Percentiles rank a stretch among this genome's conserved stretches.
Evolutionary conservation across 768 basidiomycete genomes (phyloP).

Genomic region (Phlegmacium glaucopus): DNA sequence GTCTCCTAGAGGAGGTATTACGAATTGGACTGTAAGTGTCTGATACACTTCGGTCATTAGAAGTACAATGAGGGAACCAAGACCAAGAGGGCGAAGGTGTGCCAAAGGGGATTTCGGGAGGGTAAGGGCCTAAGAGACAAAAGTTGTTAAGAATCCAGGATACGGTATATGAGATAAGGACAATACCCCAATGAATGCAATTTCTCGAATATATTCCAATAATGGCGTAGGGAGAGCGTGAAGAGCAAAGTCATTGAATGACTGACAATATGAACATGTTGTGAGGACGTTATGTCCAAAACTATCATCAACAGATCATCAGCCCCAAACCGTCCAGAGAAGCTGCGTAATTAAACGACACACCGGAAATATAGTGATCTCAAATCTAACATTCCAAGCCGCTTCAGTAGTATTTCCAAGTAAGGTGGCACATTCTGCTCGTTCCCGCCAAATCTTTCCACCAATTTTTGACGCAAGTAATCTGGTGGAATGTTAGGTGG

Average conservation of each 20-base stretch:
- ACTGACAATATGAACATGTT: slow-evolving; percentile 63
- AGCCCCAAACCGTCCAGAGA: not conserved
- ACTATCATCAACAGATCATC: slow-evolving; percentile 32
- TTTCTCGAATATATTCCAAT: slow-evolving; percentile 58
- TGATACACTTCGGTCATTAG: slow-evolving; percentile 54
- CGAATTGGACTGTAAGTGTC: slow-evolving; percentile 43
- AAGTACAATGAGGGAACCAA: slow-evolving; percentile 47
- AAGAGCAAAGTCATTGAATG: slow-evolving; percentile 56
- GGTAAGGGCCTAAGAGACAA: slow-evolving; percentile 15
- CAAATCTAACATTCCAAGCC: slow-evolving; percentile 53
- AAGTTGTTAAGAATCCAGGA: not conserved
- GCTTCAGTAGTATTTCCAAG: slow-evolving; percentile 50
- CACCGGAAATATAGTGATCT: slow-evolving; percentile 60
- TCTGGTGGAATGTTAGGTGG: slow-evolving; percentile 55
- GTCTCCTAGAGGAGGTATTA: slow-evolving; percentile 37
- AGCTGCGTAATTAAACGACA: slow-evolving; percentile 13
- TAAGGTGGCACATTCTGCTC: slow-evolving; percentile 39
- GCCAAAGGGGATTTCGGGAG: slow-evolving; percentile 26
- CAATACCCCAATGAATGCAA: slow-evolving; percentile 49
- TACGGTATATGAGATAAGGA: not conserved
- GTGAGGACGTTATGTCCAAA: slow-evolving; percentile 67
- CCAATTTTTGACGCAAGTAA: slow-evolving; percentile 42
- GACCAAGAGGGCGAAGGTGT: slow-evolving; percentile 35
- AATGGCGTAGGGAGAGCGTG: slow-evolving; percentile 53
- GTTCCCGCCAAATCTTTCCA: slow-evolving; percentile 32